Percentiles rank a stretch among this genome's conserved stretches.
Evolutionary conservation across 2,329 filamentous ascomycete genomes (phyloP).

Genomic region (Gliomastix tumulicola): DNA sequence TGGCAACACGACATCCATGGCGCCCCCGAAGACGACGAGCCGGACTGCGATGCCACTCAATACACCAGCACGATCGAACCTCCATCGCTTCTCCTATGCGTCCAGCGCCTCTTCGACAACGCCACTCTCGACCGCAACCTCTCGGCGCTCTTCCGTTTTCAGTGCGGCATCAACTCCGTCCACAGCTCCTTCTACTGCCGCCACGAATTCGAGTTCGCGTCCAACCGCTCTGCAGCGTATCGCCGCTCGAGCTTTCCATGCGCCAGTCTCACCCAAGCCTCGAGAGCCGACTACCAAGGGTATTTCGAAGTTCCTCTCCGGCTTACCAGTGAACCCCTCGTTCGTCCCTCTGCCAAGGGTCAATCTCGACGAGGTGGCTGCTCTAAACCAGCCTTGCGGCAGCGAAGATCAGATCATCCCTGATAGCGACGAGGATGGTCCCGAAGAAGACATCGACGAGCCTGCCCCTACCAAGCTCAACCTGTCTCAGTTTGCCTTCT

Average conservation of each 20-base stretch:
- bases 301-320: constrained; percentile 17
- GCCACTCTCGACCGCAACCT: constrained; percentile 18
- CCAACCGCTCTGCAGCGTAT: constrained; percentile 49
- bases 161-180: constrained; percentile 28
- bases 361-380: constrained; percentile 44
- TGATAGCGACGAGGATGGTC: constrained; percentile 43
- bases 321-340: constrained; percentile 41
- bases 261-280: constrained; percentile 18
- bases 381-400: constrained; percentile 37
- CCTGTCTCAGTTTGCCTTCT: constrained; percentile 39
- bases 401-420: constrained; percentile 52
- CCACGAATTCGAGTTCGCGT: constrained; percentile 19
- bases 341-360: constrained; percentile 49
- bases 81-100: constrained; percentile 26
- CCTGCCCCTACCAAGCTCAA: constrained; percentile 28
- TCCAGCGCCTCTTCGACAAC: constrained; percentile 8
- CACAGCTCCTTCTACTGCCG: constrained; percentile 19
- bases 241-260: constrained; percentile 32
- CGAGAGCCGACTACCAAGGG: constrained; percentile 8
- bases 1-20: too few relatives aligned
- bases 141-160: constrained; percentile 26
- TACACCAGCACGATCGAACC: constrained; percentile 19
- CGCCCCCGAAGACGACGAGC: background rate
- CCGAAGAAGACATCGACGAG: constrained; percentile 21
- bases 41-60: constrained; percentile 3